Percentiles rank a stretch among this genome's conserved stretches.
These are phyloP conservation scores for Penicillium robsamsonii DNA, from an alignment of 495 filamentous ascomycete genomes.

Conservation along the genomic window DNA sequence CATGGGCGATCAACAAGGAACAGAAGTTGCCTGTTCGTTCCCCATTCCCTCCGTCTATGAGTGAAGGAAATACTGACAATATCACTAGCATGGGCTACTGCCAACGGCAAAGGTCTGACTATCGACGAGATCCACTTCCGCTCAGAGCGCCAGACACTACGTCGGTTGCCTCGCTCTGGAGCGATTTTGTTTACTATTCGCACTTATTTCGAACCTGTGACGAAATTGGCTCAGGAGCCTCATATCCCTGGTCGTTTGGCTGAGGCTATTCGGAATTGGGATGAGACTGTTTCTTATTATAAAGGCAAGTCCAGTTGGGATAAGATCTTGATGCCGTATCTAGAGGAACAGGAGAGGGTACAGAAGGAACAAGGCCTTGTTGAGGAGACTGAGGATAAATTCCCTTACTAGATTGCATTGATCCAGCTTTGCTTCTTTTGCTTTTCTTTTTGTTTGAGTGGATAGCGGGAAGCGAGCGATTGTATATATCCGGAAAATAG, in stretches of 20 bases:
- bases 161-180: conserved; percentile 62
- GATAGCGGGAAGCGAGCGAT: neutral
- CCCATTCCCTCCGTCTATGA: neutral
- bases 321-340: conserved; percentile 66
- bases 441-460: neutral
- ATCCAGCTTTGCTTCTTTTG: neutral
- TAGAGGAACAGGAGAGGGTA: conserved; percentile 65
- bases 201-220: conserved; percentile 64
- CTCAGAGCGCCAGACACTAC: conserved; percentile 65
- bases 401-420: conserved; percentile 3
- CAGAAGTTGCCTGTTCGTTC: conserved; percentile 57
- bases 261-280: conserved; percentile 69
- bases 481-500: neutral
- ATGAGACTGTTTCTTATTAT: conserved; percentile 68
- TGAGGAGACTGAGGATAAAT: conserved; percentile 4
- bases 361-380: conserved; percentile 55
- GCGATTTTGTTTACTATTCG: conserved; percentile 68
- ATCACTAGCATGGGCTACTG: conserved; percentile 14
- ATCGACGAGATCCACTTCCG: conserved; percentile 52
- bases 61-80: neutral
- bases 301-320: conserved; percentile 70
- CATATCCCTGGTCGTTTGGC: conserved; percentile 62
- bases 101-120: conserved; percentile 13
- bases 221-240: conserved; percentile 56
- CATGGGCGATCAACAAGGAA: conserved; percentile 63